These are phyloP conservation scores for Parascedosporium putredinis DNA, from an alignment of 2,329 filamentous ascomycete species.

Conservation along the genomic window DNA sequence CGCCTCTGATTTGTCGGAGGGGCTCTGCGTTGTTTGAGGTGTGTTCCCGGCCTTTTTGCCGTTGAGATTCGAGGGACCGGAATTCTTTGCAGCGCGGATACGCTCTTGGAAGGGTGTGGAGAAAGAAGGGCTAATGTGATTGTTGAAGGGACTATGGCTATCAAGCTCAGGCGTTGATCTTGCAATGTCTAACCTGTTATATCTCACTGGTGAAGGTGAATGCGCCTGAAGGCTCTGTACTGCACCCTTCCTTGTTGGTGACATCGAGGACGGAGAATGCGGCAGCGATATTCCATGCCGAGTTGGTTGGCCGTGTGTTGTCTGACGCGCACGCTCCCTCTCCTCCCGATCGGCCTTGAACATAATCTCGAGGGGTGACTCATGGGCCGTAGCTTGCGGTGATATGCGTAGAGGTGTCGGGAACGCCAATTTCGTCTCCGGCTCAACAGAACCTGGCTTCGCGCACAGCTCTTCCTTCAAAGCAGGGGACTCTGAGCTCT, in stretches of 20 bases:
- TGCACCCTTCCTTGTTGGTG: not conserved
- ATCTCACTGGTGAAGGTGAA: slow-evolving; percentile 19
- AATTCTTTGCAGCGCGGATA: slow-evolving; percentile 42
- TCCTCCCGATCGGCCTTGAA: slow-evolving; percentile 81
- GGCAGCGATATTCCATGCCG: not conserved
- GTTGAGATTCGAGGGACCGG: too few relatives aligned
- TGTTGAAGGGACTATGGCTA: slow-evolving; percentile 44
- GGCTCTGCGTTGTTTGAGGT: slow-evolving; percentile 10
- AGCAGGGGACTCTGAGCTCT: slow-evolving; percentile 27
- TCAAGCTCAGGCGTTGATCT: slow-evolving; percentile 59
- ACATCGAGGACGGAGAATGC: slow-evolving; percentile 6
- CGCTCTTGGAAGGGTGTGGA: slow-evolving; percentile 55
- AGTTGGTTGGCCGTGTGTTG: not conserved
- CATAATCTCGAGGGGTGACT: slow-evolving; percentile 80
- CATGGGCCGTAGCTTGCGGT: slow-evolving; percentile 25
- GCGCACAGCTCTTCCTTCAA: not conserved
- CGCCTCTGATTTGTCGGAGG: slow-evolving; percentile 32
- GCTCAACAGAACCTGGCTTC: not conserved
- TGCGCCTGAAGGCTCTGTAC: not conserved
- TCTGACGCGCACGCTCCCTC: slow-evolving; percentile 39
- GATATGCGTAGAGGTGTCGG: slow-evolving; percentile 31
- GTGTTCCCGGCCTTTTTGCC: slow-evolving; percentile 6
- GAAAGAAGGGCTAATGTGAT: slow-evolving; percentile 53
- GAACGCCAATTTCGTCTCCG: not conserved
- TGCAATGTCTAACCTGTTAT: slow-evolving; percentile 15